Evolutionary conservation across 1,139 yeast species (phyloP), one percentile per base, ranked within the genome.

Genomic region (Fermentozyma sake): DNA sequence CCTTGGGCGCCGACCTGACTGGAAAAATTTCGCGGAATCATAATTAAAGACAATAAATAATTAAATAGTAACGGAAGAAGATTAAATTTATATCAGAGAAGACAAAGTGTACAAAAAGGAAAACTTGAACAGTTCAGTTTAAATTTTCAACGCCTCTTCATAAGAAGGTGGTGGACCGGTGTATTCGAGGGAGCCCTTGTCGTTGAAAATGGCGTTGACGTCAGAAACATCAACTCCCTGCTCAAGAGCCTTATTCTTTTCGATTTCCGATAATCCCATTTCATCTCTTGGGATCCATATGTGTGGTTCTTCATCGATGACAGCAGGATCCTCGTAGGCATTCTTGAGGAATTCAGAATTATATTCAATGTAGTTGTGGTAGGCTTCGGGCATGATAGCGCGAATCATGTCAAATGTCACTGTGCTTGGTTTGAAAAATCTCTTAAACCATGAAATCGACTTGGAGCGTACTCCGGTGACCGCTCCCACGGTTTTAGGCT

Each of bases 201-300:
- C 79, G 44, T 76, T 62, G 41, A 63, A 76, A 9, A 46, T 50
- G 6, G 87, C 76, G 39, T 72, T 66, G 17, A 62, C 76, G 47
- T 80, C 81, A 30, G 68, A 58, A 12, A 78, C 79, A 32, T 72
- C 71, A 21, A 79, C 76, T 14, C 68, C 71, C 23, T 68, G 58
- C 24, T 70, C 76, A 18, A 61, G 48, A n/a, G 85, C 73, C 42
- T 73, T 69, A 25, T 62, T 64, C 46, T 77, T 76, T 48, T 76
- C 79, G 33, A 69, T 67, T 31, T 66, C 70, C 4, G 85, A 73
- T 24, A 82, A 66, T 12, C 91, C 91, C 72, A 80, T 59, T 15
- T 74, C 69, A 52, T 82, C 93, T 36, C 57, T 65, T 22, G 82
- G 76, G 38, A 79, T 61, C 93, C 93, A 82, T 28, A 80, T 64